Base-by-base conservation (phyloP, 257 asterid genomes). In the Penstemon eatonii region DNA sequence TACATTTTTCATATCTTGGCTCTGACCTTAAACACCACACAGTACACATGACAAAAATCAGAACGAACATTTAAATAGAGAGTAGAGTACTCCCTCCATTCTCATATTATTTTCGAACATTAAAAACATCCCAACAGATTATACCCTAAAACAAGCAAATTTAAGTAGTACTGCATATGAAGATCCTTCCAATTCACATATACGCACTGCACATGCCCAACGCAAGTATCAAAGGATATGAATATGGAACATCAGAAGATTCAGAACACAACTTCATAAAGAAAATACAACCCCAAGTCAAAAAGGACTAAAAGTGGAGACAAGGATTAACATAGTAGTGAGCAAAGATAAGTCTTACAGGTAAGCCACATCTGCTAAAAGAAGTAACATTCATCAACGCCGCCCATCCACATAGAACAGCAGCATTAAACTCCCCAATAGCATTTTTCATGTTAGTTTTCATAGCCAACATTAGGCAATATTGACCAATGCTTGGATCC, bases 401-500 rank as follows among this genome's bases (percentile, higher is more conserved):
- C 67, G 96, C 88, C 92, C 88, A 88, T 64, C 79, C 85, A 73
- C 96, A 78, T 68, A 94, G 76, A 73, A 74, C 75, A 54, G 87
- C 87, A 67, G 96, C 93, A 68, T 78, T 84, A 70, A 69, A 71
- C 83, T 94, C 97, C 75, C 99, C 99, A 78, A 89, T 71, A 62
- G 95, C 86, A 82, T 86, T 91, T 77, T 79, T 89, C 92, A 91
- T 81, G 82, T 79, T 67, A 67, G 92, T 91, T 78, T 89, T 94
- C 72, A 75, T 77, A 73, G 96, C 85, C 84, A 94, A 81, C 90
- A 91, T 76, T 68, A 83, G 80, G 89, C 97, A 94, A 76, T 85
- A 87, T 63, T 84, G 96, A 60, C 99, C 92, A 61, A 94, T 75
- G 78, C 84, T 87, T 65, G 99, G 99, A 79, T 94, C 92, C 82